Percentiles rank a stretch among this genome's conserved stretches.
phyloP scores from a whole-genome alignment of 2,329 filamentous ascomycete species.

The Fusarium dimerum region DNA sequence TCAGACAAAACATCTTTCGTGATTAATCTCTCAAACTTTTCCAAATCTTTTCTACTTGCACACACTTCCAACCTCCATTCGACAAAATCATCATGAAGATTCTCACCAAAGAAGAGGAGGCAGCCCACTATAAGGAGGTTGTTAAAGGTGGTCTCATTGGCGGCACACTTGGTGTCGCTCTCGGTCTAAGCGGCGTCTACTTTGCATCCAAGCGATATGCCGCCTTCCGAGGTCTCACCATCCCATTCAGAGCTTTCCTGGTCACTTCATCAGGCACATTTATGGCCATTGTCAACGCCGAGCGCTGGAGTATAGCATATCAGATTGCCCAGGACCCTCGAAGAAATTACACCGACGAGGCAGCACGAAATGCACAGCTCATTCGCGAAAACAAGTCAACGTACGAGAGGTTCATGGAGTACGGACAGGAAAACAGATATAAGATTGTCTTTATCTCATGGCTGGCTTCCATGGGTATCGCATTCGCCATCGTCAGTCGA shows the following conservation, averaged over 20 bases:
- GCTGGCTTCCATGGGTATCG: slow-evolving; percentile 77
- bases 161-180: slow-evolving; percentile 63
- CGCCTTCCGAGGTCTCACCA: slow-evolving; percentile 75
- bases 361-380: slow-evolving; percentile 55
- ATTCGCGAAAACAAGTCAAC: slow-evolving; percentile 56
- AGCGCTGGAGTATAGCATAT: slow-evolving; percentile 64
- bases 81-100: slow-evolving; percentile 71
- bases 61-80: too few species aligned
- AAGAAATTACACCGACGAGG: slow-evolving; percentile 63
- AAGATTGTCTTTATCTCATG: slow-evolving; percentile 79
- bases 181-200: slow-evolving; percentile 67
- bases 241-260: slow-evolving; percentile 89
- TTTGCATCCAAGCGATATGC: slow-evolving; percentile 69
- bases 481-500: slow-evolving; percentile 73
- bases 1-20: too few species aligned
- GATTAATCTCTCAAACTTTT: too few species aligned
- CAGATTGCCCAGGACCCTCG: slow-evolving; percentile 69
- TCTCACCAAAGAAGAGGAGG: slow-evolving; percentile 88
- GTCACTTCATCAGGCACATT: slow-evolving; percentile 81
- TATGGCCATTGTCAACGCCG: slow-evolving; percentile 82
- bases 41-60: too few species aligned
- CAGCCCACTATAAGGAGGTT: slow-evolving; percentile 78
- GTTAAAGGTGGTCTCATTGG: slow-evolving; percentile 78
- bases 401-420: slow-evolving; percentile 64
- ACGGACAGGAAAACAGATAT: slow-evolving; percentile 80